Conservation (phyloP, 2,329 filamentous ascomycete genomes). For the Cryphonectria naterciae region DNA sequence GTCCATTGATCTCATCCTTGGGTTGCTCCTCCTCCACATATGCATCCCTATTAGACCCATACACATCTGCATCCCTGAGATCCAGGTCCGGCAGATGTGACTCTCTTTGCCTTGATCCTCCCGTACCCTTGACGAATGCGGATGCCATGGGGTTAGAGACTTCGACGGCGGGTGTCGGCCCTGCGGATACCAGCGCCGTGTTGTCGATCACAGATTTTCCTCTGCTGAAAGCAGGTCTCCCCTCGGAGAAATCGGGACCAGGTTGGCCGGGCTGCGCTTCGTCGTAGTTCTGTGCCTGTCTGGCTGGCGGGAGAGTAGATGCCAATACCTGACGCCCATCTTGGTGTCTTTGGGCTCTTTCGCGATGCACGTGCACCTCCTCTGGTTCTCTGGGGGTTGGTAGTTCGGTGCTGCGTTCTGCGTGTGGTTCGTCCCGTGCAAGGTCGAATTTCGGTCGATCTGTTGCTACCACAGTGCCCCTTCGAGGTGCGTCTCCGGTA, state of each 20-base stretch:
- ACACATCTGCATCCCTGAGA: neutral
- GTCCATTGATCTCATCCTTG: constrained; percentile 6
- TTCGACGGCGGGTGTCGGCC: constrained; percentile 22
- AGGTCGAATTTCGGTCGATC: neutral
- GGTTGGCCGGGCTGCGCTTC: constrained; percentile 20
- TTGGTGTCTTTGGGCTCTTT: neutral
- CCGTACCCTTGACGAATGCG: constrained; percentile 16
- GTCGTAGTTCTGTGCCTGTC: constrained; percentile 20
- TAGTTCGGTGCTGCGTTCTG: neutral
- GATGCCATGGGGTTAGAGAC: constrained; percentile 13
- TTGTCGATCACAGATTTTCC: constrained; percentile 25
- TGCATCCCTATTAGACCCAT: constrained; percentile 5
- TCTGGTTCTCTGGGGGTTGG: neutral
- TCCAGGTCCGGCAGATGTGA: constrained; percentile 26
- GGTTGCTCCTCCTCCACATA: constrained; percentile 11
- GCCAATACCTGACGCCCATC: neutral
- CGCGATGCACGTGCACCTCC: neutral
- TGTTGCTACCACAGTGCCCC: neutral
- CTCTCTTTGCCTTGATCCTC: constrained; percentile 19
- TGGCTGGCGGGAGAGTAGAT: neutral
- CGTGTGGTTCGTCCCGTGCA: neutral
- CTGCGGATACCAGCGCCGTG: constrained; percentile 24
- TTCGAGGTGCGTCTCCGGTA: neutral
- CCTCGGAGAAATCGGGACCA: constrained; percentile 17
- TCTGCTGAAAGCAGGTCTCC: constrained; percentile 23